These are phyloP conservation scores for Xylaria sp. DNA, from an alignment of 2,329 filamentous ascomycete species.

Conservation along the genomic window DNA sequence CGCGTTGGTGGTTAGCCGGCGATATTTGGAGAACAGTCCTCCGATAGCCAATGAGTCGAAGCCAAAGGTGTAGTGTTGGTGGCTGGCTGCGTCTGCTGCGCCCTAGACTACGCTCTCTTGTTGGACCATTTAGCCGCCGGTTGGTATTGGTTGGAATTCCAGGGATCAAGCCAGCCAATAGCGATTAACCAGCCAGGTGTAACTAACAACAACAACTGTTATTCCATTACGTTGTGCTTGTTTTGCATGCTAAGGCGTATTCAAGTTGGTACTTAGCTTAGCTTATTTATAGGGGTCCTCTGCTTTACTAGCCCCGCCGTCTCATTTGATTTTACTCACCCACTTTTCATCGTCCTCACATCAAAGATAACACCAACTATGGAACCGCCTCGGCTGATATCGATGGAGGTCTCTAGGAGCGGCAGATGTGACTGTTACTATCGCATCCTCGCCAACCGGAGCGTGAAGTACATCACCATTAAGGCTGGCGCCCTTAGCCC, in stretches of 20 bases:
- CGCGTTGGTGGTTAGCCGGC: conserved; percentile 14
- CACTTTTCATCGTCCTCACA: not conserved
- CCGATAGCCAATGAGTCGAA: not conserved
- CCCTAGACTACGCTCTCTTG: not conserved
- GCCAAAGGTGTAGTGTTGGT: not conserved
- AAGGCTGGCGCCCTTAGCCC: not conserved
- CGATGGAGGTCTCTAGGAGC: not conserved
- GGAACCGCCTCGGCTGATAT: conserved; percentile 3
- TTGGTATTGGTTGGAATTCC: not conserved
- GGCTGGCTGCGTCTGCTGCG: not conserved
- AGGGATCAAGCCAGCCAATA: not conserved
- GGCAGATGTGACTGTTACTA: conserved; percentile 5
- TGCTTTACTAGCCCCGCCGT: not conserved
- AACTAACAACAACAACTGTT: not conserved
- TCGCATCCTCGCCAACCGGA: conserved; percentile 3
- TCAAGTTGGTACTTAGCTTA: not conserved
- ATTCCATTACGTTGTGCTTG: no score
- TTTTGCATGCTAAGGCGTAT: no score
- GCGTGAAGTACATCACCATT: conserved; percentile 1
- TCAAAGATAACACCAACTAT: not conserved
- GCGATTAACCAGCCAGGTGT: not conserved
- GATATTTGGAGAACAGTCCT: not conserved
- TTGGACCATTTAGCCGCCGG: not conserved
- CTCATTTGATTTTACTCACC: not conserved
- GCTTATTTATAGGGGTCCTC: not conserved